These are phyloP conservation scores for Petasospora fabianii DNA, from an alignment of 1,139 yeast species.

Conservation along the genomic window DNA sequence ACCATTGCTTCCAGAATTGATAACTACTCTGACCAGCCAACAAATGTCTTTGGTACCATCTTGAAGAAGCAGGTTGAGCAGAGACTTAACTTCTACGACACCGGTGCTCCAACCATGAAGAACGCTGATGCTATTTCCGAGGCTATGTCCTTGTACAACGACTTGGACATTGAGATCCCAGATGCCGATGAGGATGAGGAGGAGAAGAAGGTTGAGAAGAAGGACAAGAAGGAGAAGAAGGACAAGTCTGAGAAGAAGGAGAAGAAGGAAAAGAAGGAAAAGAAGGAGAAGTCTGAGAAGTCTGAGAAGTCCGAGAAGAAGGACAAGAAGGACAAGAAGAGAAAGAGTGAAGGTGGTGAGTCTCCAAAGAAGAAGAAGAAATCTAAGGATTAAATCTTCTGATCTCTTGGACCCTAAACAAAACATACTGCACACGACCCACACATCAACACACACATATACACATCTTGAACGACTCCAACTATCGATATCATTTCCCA, in stretches of 20 bases:
- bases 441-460: neutral
- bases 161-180: constrained; percentile 40
- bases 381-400: constrained; percentile 8
- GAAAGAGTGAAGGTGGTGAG: constrained; percentile 10
- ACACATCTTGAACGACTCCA: neutral
- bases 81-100: constrained; percentile 91
- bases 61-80: constrained; percentile 97
- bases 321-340: constrained; percentile 38
- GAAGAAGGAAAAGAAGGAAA: constrained; percentile 48
- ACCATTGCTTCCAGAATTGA: constrained; percentile 98
- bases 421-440: neutral
- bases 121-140: constrained; percentile 90
- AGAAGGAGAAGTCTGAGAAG: constrained; percentile 49
- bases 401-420: neutral
- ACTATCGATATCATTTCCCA: neutral
- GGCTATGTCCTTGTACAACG: constrained; percentile 71
- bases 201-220: constrained; percentile 39
- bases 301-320: constrained; percentile 54
- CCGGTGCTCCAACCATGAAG: constrained; percentile 96
- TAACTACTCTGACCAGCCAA: constrained; percentile 85
- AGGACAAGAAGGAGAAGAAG: constrained; percentile 47
- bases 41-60: constrained; percentile 82
- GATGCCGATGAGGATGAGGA: constrained; percentile 37
- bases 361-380: constrained; percentile 13
- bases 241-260: constrained; percentile 49